Evolutionary conservation across 1,284 basidiomycete genomes (phyloP).

Genomic region (Cryptococcus sp.): DNA sequence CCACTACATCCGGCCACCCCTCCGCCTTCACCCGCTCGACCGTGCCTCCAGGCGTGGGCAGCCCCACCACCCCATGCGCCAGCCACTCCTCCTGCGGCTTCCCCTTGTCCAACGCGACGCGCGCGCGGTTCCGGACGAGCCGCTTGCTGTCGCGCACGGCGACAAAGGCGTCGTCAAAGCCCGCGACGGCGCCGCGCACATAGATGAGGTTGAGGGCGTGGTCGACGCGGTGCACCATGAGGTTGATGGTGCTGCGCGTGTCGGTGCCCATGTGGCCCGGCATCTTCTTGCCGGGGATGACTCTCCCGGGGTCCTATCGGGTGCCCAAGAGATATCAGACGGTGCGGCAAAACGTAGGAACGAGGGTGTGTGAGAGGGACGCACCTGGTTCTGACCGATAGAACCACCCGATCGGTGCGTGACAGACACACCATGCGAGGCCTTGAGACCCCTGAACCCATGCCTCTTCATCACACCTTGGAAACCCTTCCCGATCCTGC

Average conservation of each 20-base stretch:
- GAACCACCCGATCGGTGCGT: conserved; percentile 92
- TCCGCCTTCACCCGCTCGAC: conserved; percentile 56
- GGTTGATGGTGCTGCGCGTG: conserved; percentile 81
- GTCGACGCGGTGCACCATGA: conserved; percentile 85
- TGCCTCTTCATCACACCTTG: conserved; percentile 97
- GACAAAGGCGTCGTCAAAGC: conserved; percentile 57
- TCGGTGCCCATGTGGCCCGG: conserved; percentile 86
- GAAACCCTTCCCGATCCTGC: conserved; percentile 92
- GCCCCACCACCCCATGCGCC: conserved; percentile 71
- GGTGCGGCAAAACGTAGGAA: neutral
- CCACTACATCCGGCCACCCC: conserved; percentile 43
- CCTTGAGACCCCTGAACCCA: conserved; percentile 86
- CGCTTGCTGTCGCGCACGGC: conserved; percentile 80
- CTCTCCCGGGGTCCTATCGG: conserved; percentile 79
- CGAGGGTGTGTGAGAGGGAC: conserved; percentile 24
- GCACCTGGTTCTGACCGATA: conserved; percentile 89
- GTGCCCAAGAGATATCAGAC: neutral
- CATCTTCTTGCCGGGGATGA: conserved; percentile 98
- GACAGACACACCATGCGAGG: conserved; percentile 93
- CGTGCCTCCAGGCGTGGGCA: conserved; percentile 92
- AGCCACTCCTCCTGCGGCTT: conserved; percentile 71
- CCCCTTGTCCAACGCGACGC: conserved; percentile 59
- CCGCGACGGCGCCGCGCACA: conserved; percentile 62
- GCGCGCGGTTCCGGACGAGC: conserved; percentile 63
- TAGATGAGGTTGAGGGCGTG: conserved; percentile 79